phyloP scores from a whole-genome alignment of 441 rosid genomes.

The Adansonia gregorii region DNA sequence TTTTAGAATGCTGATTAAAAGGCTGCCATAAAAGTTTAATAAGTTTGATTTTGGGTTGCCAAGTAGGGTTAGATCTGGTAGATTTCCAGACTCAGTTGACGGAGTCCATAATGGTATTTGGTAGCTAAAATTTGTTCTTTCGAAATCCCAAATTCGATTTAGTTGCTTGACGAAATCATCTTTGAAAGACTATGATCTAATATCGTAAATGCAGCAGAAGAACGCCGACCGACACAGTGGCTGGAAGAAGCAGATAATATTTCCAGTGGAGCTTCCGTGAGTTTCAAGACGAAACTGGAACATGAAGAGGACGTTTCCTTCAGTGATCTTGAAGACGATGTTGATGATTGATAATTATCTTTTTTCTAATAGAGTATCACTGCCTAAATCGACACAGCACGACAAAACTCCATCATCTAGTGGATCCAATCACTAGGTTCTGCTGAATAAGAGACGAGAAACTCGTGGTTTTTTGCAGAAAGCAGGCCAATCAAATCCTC shows the following conservation, averaged over 20 bases:
- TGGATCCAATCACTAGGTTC: slow-evolving; percentile 68
- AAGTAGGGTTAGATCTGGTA: too few relatives aligned
- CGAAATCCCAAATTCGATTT: too few relatives aligned
- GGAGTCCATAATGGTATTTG: too few relatives aligned
- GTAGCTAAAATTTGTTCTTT: too few relatives aligned
- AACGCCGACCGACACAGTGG: slow-evolving; percentile 35
- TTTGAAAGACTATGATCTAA: too few relatives aligned
- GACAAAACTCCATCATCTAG: slow-evolving; percentile 42
- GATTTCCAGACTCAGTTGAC: too few relatives aligned
- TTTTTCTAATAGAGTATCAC: slow-evolving; percentile 37
- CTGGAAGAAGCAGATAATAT: slow-evolving; percentile 41
- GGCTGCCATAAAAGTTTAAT: too few relatives aligned
- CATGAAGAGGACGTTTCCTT: slow-evolving; percentile 57
- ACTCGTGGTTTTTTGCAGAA: slow-evolving; percentile 32
- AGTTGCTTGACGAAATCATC: too few relatives aligned
- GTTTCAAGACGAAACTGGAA: slow-evolving; percentile 34
- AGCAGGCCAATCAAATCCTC: slow-evolving; percentile 44
- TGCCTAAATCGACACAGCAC: slow-evolving; percentile 28
- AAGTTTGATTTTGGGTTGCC: too few relatives aligned
- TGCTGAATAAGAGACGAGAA: slow-evolving; percentile 45
- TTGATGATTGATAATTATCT: slow-evolving; percentile 22
- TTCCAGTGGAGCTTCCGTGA: slow-evolving; percentile 31
- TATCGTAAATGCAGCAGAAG: slow-evolving; percentile 35
- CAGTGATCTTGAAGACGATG: slow-evolving; percentile 67
- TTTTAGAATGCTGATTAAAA: too few relatives aligned